Evolutionary conservation across 1,139 yeast genomes (phyloP).

Genomic region (Diutina pseudorugosa): DNA sequence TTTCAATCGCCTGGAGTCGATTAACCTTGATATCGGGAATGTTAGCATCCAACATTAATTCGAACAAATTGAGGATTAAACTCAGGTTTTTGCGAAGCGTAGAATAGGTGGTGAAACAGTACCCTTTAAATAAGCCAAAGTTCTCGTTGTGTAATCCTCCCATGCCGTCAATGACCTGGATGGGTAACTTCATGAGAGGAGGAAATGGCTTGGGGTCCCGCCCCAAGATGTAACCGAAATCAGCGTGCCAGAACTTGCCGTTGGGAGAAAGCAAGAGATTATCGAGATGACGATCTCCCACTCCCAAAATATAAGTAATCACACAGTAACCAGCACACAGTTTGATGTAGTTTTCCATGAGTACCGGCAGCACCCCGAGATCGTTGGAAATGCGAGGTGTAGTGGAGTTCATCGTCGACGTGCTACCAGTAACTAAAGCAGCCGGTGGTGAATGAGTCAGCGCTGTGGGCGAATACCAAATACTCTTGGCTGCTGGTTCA

Average conservation of each 20-base stretch:
- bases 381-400: conserved; percentile 29
- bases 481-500: conserved; percentile 11
- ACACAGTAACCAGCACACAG: conserved; percentile 98
- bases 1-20: conserved; percentile 67
- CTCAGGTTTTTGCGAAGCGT: conserved; percentile 84
- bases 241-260: conserved; percentile 92
- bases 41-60: conserved; percentile 87
- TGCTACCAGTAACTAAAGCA: conserved; percentile 7
- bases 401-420: not conserved
- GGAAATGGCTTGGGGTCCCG: conserved; percentile 98
- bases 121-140: conserved; percentile 76
- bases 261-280: conserved; percentile 58
- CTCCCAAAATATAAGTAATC: conserved; percentile 85
- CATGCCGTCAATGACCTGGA: conserved; percentile 95
- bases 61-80: conserved; percentile 79
- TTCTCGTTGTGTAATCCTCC: conserved; percentile 85
- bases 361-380: conserved; percentile 59
- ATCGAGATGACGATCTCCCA: conserved; percentile 94
- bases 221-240: conserved; percentile 92
- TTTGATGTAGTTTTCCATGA: conserved; percentile 88
- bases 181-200: conserved; percentile 94
- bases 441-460: conserved; percentile 8
- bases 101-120: conserved; percentile 90
- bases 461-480: conserved; percentile 4
- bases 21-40: conserved; percentile 79